Evolutionary conservation across 257 asterid genomes (phyloP), one percentile per base, ranked within the genome.

Genomic region (Solanum microdontum): DNA sequence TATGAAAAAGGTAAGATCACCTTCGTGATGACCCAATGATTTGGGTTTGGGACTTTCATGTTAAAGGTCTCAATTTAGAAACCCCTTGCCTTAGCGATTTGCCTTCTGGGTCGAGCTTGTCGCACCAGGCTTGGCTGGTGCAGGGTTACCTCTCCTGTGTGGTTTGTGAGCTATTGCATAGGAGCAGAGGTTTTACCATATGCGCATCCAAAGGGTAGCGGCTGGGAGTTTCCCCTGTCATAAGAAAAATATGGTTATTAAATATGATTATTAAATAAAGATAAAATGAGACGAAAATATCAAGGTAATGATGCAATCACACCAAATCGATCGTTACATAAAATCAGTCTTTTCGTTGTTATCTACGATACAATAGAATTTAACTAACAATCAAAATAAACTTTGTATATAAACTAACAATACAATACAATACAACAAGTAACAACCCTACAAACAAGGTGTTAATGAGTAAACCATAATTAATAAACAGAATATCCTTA

Each of bases 201-300:
- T 17, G n/a, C 1, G 0, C n/a, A 17, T 0, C 1, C n/a, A 51
- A 51, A 17, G 9, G 1, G 10, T 51, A 51, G 9, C n/a, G 0
- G 0, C 2, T 45, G 1, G 6, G 19, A 45, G 55, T 45, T 45
- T 13, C 19, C 19, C 19, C 13, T 45, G 19, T 45, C 19, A 45
- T 45, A 45, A 45, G 7, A 45, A 45, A 45, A 45, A 45, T 45
- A 4, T 45, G 55, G 55, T 45, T 45, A 51, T 17, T 51, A 51
- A 51, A 51, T 51, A 51, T 51, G 45, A 40, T 9, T 40, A 40
- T 40, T 40, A 51, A 6, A 19, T 51, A 17, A 51, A 51, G 10
- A 51, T 51, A 51, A 51, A 17, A 51, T 17, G 62, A 51, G 9
- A 51, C 3, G 10, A 51, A 55, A 55, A 17, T 17, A 17, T 55